phyloP scores from a whole-genome alignment of 768 basidiomycete genomes.

The Tephrocybe sp. region DNA sequence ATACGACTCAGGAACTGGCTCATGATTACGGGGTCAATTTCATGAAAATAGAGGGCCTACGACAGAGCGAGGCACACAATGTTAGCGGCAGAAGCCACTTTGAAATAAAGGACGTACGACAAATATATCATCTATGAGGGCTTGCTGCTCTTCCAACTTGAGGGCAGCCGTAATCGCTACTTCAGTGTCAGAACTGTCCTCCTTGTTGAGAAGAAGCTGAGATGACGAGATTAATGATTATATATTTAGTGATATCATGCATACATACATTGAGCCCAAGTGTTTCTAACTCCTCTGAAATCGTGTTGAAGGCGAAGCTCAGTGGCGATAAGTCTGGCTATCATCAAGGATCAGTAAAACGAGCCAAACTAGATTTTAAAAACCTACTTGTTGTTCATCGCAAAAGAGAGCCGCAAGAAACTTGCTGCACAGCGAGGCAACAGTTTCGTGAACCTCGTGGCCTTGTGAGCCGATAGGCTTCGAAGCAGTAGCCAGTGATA shows the following conservation, averaged over 20 bases:
- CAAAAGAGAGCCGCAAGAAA: background rate
- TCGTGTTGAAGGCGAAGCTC: background rate
- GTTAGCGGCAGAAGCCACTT: background rate
- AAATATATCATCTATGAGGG: background rate
- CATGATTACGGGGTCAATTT: background rate
- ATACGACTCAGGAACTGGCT: slow-evolving; percentile 1
- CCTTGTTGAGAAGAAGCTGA: background rate
- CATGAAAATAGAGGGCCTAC: background rate
- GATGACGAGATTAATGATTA: background rate
- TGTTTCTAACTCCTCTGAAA: background rate
- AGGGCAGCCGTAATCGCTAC: background rate
- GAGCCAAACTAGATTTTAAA: background rate
- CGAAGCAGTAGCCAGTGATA: too few species aligned
- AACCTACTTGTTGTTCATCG: background rate
- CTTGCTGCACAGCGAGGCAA: background rate
- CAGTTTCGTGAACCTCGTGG: too few species aligned
- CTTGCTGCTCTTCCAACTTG: background rate
- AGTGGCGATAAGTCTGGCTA: background rate
- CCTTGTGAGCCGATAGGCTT: too few species aligned
- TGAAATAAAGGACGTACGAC: background rate
- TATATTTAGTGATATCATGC: too few species aligned
- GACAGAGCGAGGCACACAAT: background rate
- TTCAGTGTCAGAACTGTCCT: background rate
- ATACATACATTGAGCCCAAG: background rate
- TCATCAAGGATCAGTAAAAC: background rate